These are phyloP conservation scores for Fusarium floridanum DNA, from an alignment of 2,329 filamentous ascomycete species.

Conservation along the genomic window DNA sequence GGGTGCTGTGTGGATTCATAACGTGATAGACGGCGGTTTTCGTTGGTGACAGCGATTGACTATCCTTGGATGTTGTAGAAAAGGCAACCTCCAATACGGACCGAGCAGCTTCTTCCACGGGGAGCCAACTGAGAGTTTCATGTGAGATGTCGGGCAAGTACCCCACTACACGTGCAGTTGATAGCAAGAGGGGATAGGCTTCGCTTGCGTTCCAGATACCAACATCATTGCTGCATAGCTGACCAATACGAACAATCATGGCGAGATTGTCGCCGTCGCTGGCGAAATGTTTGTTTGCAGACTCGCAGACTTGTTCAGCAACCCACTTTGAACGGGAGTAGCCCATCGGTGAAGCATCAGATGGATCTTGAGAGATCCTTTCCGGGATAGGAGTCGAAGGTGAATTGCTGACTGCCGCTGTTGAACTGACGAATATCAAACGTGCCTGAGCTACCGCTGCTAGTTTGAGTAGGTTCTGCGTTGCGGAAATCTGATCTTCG, in stretches of 20 bases:
- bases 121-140: conserved; percentile 61
- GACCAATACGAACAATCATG: conserved; percentile 61
- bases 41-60: not conserved
- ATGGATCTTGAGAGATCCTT: conserved; percentile 20
- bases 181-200: conserved; percentile 66
- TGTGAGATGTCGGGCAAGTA: conserved; percentile 38
- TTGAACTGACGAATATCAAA: conserved; percentile 66
- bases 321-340: conserved; percentile 60
- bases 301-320: conserved; percentile 53
- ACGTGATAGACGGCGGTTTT: conserved; percentile 39
- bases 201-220: conserved; percentile 66
- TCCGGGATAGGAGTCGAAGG: conserved; percentile 52
- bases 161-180: conserved; percentile 58
- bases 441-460: conserved; percentile 40
- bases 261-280: not conserved
- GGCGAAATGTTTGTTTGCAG: conserved; percentile 48
- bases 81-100: conserved; percentile 54
- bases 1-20: conserved; percentile 35
- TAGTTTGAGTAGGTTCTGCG: conserved; percentile 58
- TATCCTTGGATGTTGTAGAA: not conserved
- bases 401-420: conserved; percentile 57
- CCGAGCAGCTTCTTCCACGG: conserved; percentile 59
- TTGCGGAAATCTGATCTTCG: conserved; percentile 61
- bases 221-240: conserved; percentile 62
- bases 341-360: conserved; percentile 54